Conservation (phyloP, 2,329 filamentous ascomycete genomes). For the Exophiala aquamarina region DNA sequence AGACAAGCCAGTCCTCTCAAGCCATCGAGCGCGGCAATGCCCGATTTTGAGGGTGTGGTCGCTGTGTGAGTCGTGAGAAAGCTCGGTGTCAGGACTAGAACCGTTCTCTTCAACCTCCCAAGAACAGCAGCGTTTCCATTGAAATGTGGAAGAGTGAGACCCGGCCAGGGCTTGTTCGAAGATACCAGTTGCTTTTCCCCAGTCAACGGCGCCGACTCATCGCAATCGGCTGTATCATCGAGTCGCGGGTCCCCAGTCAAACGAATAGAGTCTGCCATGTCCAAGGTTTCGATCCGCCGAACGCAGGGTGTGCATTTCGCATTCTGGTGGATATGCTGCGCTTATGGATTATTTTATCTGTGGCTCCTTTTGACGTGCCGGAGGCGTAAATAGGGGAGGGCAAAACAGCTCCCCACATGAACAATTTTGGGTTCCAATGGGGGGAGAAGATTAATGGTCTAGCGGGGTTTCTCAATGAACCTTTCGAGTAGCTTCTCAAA, state of each 20-base stretch:
- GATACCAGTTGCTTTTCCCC: neutral
- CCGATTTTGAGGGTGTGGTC: constrained; percentile 8
- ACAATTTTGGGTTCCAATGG: no score
- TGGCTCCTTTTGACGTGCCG: no score
- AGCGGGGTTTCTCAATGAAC: no score
- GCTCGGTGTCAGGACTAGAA: constrained; percentile 9
- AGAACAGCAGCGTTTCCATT: constrained; percentile 1
- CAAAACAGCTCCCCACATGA: no score
- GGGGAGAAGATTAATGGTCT: no score
- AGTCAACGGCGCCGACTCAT: constrained; percentile 1
- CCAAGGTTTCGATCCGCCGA: no score
- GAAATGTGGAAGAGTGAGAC: neutral
- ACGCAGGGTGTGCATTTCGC: no score
- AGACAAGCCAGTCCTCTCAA: constrained; percentile 42
- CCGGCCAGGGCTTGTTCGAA: no score
- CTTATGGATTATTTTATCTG: no score
- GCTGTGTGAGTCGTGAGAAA: constrained; percentile 8
- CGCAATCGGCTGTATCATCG: neutral
- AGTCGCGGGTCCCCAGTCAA: neutral
- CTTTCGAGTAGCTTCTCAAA: no score
- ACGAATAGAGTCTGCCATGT: neutral
- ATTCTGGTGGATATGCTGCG: neutral
- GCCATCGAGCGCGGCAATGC: constrained; percentile 35
- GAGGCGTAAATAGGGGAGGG: no score
- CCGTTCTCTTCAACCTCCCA: constrained; percentile 4